Evolutionary conservation across 495 filamentous ascomycete genomes (phyloP).

Genomic region (Patellaria atrata): DNA sequence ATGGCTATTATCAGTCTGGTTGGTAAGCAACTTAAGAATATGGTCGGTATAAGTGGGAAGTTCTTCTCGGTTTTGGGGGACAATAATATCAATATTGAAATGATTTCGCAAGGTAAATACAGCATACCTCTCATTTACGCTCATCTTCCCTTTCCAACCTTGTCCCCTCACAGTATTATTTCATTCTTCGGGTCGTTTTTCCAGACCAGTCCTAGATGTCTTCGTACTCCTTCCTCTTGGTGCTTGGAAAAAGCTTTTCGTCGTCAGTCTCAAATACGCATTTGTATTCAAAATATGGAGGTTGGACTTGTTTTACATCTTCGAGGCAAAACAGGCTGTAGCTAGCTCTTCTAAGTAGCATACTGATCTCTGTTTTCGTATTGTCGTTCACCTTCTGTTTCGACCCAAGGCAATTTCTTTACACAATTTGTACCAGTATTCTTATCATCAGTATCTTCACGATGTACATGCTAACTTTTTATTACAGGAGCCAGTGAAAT

Average conservation of each 20-base stretch:
- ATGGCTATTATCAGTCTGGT: constrained; percentile 91
- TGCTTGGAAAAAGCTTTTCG: no score
- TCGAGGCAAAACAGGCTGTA: no score
- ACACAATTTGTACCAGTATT: background rate
- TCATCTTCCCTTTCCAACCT: constrained; percentile 6
- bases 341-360: no score
- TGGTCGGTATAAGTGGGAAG: constrained; percentile 74
- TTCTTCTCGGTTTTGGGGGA: constrained; percentile 63
- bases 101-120: constrained; percentile 83
- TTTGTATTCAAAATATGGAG: constrained; percentile 2
- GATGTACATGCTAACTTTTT: constrained; percentile 13
- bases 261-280: no score
- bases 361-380: no score
- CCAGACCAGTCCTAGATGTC: no score
- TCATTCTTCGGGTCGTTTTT: no score
- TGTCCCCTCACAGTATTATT: no score
- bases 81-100: constrained; percentile 82
- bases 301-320: no score
- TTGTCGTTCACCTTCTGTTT: no score
- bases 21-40: constrained; percentile 87
- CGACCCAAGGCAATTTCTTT: no score
- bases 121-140: constrained; percentile 4
- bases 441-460: background rate
- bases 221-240: no score
- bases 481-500: constrained; percentile 86